Evolutionary conservation across 257 asterid species (phyloP), one percentile per base, ranked within the genome.

Genomic region (Nyctanthes arbortristis): DNA sequence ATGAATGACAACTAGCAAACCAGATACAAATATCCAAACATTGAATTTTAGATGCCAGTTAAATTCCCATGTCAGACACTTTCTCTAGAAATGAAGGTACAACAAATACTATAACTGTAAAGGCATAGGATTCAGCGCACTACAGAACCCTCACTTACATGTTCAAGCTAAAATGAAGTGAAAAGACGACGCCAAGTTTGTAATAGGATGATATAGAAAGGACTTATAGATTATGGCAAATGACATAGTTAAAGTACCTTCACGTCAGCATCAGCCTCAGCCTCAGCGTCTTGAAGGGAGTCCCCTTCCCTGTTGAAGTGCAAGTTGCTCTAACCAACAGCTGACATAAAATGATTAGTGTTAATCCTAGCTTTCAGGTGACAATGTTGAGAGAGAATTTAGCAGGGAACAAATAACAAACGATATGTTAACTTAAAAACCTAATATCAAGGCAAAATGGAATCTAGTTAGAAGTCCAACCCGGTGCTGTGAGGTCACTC

Each of bases 161-260:
- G n/a, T n/a, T n/a, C n/a, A n/a, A n/a, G n/a, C 25, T 45, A 2
- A 45, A 45, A 10, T 45, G 55, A 45, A 45, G 55, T 45, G n/a
- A 16, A 45, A 45, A 22, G n/a, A 4, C 24, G n/a, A 45, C 24
- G 25, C 55, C 6, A 45, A 10, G n/a, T 0, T 0, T 45, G 55
- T 45, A 22, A n/a, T 10, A 14, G 24, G 55, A 45, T 10, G n/a
- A 45, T 45, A 45, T 39, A 39, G 24, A 45, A 45, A 45, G 24
- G 6, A 24, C n/a, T 45, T n/a, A 45, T 5, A 24, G 3, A 9
- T 45, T 45, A 22, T 14, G 25, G 55, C 24, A 45, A 16, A 45
- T 45, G 22, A 22, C 58, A 49, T 4, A 13, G n/a, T n/a, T 33
- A 28, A 11, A 37, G 22, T 67, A 75, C 84, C 84, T 79, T 36